Evolutionary conservation across 1,284 basidiomycete genomes (phyloP), one percentile per base, ranked within the genome.

Genomic region (Cryptococcus neoformans): DNA sequence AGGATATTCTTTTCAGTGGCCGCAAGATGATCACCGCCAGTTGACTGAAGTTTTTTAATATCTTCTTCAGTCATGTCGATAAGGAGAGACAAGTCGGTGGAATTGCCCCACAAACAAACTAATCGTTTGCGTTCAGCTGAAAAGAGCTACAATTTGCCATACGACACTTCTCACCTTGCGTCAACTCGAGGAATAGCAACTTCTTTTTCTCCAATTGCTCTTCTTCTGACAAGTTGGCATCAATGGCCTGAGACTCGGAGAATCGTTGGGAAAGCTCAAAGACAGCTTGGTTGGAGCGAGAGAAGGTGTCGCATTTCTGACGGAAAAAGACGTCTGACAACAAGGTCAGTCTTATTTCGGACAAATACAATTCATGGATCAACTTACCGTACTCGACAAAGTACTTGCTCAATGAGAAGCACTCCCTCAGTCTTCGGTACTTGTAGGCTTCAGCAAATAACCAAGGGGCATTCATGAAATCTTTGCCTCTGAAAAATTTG

Each of bases 61-160:
- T 98, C 94, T 46, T 98, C 94, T 78, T 98, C 94, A 11, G 91
- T 92, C 94, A 97, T 97, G 80, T 98, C 92, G 80, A 97, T 98
- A 55, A 98, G 83, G 38, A 98, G 83, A 2, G 92, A 95, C 54
- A 98, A 81, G 77, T 98, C 94, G 56, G 95, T 98, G n/a, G 92
- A 90, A 79, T 95, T 95, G 14, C 92, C 92, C 91, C 92, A 94
- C 21, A 95, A 82, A 71, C 91, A 94, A 56, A 96, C 90, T 90
- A 56, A 34, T 36, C 35, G 9, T 21, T 4, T 44, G 52, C 6
- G 21, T n/a, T 66, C 45, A 67, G 61, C 17, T 12, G 21, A 14
- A 11, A 38, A 14, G 4, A 37, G 34, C 9, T 12, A 5, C 40
- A 11, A 38, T 38, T 38, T 14, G 6, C 2, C 11, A 11, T 21